A percentile compares a stretch with the other conserved stretches of the same genome.
Conservation (phyloP, 2,329 filamentous ascomycete species). For the Aspergillus felis region DNA sequence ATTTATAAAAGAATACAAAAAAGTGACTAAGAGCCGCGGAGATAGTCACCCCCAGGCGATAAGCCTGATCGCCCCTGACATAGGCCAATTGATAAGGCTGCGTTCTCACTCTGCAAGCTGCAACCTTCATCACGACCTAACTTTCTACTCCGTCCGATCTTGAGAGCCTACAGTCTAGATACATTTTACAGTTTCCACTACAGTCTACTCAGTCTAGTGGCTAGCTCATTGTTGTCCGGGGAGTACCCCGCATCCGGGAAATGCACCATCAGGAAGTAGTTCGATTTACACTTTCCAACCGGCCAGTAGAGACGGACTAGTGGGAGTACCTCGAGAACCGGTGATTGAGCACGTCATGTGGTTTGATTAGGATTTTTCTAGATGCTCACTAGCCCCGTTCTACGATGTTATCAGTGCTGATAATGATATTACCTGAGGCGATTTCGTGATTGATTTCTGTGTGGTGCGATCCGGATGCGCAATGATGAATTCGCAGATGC, state of each 20-base stretch:
- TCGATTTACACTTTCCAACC: background rate
- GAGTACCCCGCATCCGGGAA: background rate
- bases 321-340: background rate
- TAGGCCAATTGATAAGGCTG: background rate
- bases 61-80: background rate
- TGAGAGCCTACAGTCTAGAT: background rate
- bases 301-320: background rate
- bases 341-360: background rate
- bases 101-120: background rate
- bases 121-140: background rate
- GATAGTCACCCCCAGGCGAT: background rate
- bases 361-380: background rate
- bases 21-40: background rate
- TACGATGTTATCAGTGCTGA: background rate
- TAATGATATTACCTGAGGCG: background rate
- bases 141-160: background rate
- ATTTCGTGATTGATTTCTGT: background rate
- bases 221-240: background rate
- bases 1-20: background rate
- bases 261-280: background rate
- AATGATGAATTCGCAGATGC: background rate
- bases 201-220: background rate
- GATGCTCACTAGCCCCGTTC: background rate
- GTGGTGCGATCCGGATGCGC: background rate
- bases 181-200: background rate